Conservation (phyloP, 2,329 filamentous ascomycete species). For the Ceratocystis alfenasii region DNA sequence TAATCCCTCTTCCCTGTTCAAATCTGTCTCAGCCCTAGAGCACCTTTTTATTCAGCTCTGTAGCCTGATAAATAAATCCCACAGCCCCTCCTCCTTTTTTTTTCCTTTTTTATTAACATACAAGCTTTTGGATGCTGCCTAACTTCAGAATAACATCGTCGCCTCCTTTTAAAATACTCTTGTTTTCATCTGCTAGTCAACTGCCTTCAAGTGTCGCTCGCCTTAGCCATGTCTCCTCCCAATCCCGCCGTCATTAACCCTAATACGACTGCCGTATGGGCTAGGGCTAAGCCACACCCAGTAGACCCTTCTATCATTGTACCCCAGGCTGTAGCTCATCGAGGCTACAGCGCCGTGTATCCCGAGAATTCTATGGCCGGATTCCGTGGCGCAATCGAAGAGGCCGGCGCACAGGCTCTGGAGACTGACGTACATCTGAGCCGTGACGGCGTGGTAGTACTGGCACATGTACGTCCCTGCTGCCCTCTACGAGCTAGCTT, state of each 20-base stretch:
- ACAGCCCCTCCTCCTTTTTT: too few relatives aligned
- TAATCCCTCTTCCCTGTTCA: too few relatives aligned
- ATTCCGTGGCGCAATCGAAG: slow-evolving; percentile 56
- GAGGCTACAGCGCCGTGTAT: slow-evolving; percentile 62
- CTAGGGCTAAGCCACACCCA: slow-evolving; percentile 27
- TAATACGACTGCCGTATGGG: slow-evolving; percentile 28
- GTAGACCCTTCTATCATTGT: slow-evolving; percentile 28
- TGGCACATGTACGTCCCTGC: slow-evolving; percentile 55
- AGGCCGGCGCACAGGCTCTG: slow-evolving; percentile 64
- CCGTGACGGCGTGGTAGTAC: slow-evolving; percentile 68
- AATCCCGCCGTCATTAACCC: background rate
- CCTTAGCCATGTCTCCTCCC: background rate
- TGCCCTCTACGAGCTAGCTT: background rate
- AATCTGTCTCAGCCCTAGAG: background rate
- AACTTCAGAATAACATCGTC: too few relatives aligned
- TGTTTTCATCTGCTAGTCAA: background rate
- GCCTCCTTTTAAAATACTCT: background rate
- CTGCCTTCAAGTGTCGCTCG: background rate
- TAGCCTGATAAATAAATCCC: background rate
- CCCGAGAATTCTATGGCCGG: slow-evolving; percentile 81
- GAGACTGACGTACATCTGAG: slow-evolving; percentile 84
- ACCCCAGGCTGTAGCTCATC: slow-evolving; percentile 65
- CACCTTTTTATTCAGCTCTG: background rate
- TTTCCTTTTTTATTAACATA: too few relatives aligned
- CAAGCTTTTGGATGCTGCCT: too few relatives aligned